Base-by-base conservation (phyloP, 202 grass and related monocot species). In the Carex arenaria region DNA sequence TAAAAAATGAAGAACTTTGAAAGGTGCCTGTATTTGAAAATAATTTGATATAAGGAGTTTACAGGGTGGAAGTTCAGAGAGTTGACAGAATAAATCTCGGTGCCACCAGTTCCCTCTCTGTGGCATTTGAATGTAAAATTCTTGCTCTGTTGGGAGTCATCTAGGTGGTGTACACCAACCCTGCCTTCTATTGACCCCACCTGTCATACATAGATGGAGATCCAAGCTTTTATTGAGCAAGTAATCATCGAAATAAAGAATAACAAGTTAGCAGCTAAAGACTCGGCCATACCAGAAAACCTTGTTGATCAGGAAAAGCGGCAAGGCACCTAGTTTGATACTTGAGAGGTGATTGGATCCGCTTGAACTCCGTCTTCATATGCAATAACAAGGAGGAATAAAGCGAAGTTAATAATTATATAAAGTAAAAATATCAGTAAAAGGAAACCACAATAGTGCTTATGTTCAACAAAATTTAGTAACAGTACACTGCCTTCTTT, bases 121-220 rank as follows among this genome's bases (percentile, higher is more conserved):
- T 98, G 96, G 78, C 96, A 98, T 93, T 98, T 98, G 85, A 98
- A 98, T 63, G 96, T 95, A 65, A 93, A 98, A 82, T 93, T 98
- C 86, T 92, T 98, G 59, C 68, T 85, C 87, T 98, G 95, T 78
- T 98, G 89, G 81, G 91, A 80, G 54, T 98, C 93, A 56, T 98
- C 96, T 61, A 98, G 62, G 84, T 95, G 96, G 87, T 98, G 96
- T 79, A 98, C 93, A 70, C 93, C 96, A 7, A 98, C 96, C 59
- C 93, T 86, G 82, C 96, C 93, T 87, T 98, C 93, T 84, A 98
- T 95, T 30, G 96, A 98, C 45, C 93, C 96, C 80, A 95, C 88
- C 96, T 98, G 87, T 67, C 84, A 86, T 83, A 85, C 12, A 86
- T 84, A 61, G 43, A 38, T 42, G 56, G 47, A 83, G 47, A 60